These are phyloP conservation scores for Phlyctochytrium planicorne DNA, from an alignment of 192 early-diverging fungal genomes.

Conservation along the genomic window DNA sequence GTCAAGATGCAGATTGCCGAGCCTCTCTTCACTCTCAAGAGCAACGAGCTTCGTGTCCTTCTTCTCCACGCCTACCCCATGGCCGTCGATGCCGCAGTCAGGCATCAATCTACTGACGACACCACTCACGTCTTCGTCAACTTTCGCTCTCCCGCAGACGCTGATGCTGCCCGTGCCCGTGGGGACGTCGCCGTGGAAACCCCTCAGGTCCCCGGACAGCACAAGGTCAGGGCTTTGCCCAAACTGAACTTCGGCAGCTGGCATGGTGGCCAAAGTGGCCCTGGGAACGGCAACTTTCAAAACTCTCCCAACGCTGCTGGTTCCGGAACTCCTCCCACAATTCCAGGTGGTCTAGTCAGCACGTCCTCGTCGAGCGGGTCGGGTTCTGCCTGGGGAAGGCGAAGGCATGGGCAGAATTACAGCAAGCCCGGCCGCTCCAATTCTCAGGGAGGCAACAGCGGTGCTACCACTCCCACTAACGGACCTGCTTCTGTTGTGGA, in stretches of 20 bases:
- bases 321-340: not conserved
- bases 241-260: not conserved
- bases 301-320: not conserved
- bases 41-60: constrained; percentile 1
- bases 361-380: not conserved
- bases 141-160: constrained; percentile 5
- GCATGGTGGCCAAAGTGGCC: not conserved
- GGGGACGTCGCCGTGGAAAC: constrained; percentile 1
- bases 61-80: not conserved
- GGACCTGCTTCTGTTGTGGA: too few relatives aligned
- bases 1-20: constrained; percentile 8
- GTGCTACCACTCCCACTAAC: too few relatives aligned
- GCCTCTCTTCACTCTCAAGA: not conserved
- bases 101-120: not conserved
- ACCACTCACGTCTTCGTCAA: constrained; percentile 9
- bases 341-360: not conserved
- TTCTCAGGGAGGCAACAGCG: not conserved
- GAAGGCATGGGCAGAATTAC: not conserved
- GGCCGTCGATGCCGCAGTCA: constrained; percentile 8
- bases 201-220: not conserved
- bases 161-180: not conserved
- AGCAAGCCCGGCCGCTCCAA: too few relatives aligned
- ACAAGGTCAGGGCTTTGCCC: constrained; percentile 2
- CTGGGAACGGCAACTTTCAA: not conserved
- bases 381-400: not conserved